phyloP scores from a whole-genome alignment of 805 yeast genomes.

The Barnettozyma californica region DNA sequence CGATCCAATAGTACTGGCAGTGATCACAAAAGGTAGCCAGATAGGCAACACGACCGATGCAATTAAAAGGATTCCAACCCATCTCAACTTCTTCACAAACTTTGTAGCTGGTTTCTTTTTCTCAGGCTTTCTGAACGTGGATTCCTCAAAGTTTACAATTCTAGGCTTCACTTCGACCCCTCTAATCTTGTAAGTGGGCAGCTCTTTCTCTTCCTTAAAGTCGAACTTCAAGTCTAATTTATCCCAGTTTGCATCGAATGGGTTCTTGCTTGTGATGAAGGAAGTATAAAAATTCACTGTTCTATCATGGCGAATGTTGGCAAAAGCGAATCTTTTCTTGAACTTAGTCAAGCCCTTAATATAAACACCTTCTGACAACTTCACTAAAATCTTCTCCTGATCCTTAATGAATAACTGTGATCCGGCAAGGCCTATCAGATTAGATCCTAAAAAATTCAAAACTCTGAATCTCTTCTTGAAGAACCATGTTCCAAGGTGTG shows the following conservation, averaged over 20 bases:
- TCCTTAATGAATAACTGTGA: slow-evolving; percentile 60
- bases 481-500: slow-evolving; percentile 64
- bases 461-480: slow-evolving; percentile 31
- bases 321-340: slow-evolving; percentile 51
- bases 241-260: slow-evolving; percentile 59
- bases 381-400: slow-evolving; percentile 39
- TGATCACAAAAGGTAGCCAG: slow-evolving; percentile 45
- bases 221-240: slow-evolving; percentile 32
- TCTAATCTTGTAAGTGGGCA: slow-evolving; percentile 31
- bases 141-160: slow-evolving; percentile 44
- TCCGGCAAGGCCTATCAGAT: slow-evolving; percentile 63
- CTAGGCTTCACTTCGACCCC: slow-evolving; percentile 37
- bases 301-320: slow-evolving; percentile 78
- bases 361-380: slow-evolving; percentile 36
- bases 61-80: slow-evolving; percentile 19
- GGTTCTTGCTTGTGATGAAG: slow-evolving; percentile 65
- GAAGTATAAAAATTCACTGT: slow-evolving; percentile 86
- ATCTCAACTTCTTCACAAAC: slow-evolving; percentile 19
- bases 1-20: slow-evolving; percentile 28
- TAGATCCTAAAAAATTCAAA: slow-evolving; percentile 49
- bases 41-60: slow-evolving; percentile 34
- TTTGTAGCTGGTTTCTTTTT: slow-evolving; percentile 9
- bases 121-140: slow-evolving; percentile 18
- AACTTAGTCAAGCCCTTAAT: slow-evolving; percentile 53
- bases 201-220: slow-evolving; percentile 29